Evolutionary conservation across 2,329 filamentous ascomycete species (phyloP).

Genomic region (Pyricularia grisea): DNA sequence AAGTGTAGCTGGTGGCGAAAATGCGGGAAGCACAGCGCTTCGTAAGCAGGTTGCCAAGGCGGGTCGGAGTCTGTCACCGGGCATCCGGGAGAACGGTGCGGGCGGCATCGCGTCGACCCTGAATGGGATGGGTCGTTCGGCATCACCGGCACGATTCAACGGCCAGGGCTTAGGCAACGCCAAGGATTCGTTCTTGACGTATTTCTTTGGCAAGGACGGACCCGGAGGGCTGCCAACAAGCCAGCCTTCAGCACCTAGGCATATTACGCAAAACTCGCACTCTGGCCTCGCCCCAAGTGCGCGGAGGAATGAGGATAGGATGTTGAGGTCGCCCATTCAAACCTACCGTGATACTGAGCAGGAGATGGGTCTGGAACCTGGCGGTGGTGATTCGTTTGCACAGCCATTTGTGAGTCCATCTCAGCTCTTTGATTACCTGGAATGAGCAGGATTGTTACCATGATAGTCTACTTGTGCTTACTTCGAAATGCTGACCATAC

Average conservation of each 20-base stretch:
- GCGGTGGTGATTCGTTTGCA: conserved; percentile 32
- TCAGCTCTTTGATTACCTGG: not conserved
- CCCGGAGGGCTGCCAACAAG: conserved; percentile 33
- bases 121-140: conserved; percentile 50
- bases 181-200: conserved; percentile 90
- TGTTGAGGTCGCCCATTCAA: conserved; percentile 40
- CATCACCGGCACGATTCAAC: conserved; percentile 54
- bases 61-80: conserved; percentile 67
- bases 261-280: conserved; percentile 71
- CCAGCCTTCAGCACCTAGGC: conserved; percentile 40
- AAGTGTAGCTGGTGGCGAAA: conserved; percentile 34
- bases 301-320: conserved; percentile 55
- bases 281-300: conserved; percentile 78
- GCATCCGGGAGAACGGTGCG: conserved; percentile 57
- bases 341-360: conserved; percentile 12
- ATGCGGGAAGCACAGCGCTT: conserved; percentile 45
- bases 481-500: not conserved
- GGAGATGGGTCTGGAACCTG: conserved; percentile 2
- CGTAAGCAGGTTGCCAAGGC: conserved; percentile 41
- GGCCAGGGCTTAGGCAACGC: conserved; percentile 51
- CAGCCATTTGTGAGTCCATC: conserved; percentile 48
- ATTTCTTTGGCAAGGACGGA: conserved; percentile 97
- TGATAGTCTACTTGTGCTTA: not conserved
- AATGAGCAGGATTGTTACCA: not conserved
- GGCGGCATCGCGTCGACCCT: conserved; percentile 51